A percentile compares a stretch with the other conserved stretches of the same genome.
Evolutionary conservation across 306 rosid genomes (phyloP).

Genomic region (Cucurbita ficifolia): DNA sequence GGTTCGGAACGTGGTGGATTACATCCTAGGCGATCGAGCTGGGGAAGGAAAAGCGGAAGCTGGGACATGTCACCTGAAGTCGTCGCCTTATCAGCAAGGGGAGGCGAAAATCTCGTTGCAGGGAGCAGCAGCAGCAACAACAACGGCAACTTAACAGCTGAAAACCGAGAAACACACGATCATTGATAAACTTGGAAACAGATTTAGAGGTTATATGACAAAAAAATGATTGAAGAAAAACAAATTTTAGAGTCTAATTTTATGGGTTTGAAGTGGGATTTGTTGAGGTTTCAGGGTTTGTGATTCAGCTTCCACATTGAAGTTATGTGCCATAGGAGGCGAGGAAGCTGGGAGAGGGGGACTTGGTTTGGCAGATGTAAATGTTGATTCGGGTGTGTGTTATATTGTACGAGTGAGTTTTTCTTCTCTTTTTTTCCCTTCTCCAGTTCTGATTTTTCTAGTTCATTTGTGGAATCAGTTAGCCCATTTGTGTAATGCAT

Average conservation of each 20-base stretch:
- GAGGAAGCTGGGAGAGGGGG: neutral
- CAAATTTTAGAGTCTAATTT: conserved; percentile 1
- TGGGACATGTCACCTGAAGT: conserved; percentile 99
- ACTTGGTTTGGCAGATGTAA: conserved; percentile 29
- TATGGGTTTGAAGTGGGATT: conserved; percentile 10
- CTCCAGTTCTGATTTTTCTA: conserved; percentile 14
- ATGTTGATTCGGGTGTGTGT: conserved; percentile 36
- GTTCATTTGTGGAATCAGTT: conserved; percentile 30
- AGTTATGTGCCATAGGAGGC: conserved; percentile 25
- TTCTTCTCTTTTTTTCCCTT: neutral
- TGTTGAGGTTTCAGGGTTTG: conserved; percentile 9
- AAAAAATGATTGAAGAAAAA: conserved; percentile 1
- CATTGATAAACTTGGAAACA: neutral
- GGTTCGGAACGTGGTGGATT: conserved; percentile 40
- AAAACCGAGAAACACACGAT: conserved; percentile 16
- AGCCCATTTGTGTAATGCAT: conserved; percentile 5
- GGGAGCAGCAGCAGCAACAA: conserved; percentile 56
- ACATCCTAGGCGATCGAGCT: conserved; percentile 85
- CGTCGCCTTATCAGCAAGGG: conserved; percentile 79
- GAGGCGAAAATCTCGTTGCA: conserved; percentile 51
- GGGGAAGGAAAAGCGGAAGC: conserved; percentile 99
- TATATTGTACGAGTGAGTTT: conserved; percentile 42
- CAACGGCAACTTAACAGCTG: conserved; percentile 20
- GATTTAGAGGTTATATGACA: conserved; percentile 2
- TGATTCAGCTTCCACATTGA: conserved; percentile 20